Percentiles rank a stretch among this genome's conserved stretches.
These are phyloP conservation scores for Pisolithus microcarpus DNA, from an alignment of 768 basidiomycete species.

Conservation along the genomic window DNA sequence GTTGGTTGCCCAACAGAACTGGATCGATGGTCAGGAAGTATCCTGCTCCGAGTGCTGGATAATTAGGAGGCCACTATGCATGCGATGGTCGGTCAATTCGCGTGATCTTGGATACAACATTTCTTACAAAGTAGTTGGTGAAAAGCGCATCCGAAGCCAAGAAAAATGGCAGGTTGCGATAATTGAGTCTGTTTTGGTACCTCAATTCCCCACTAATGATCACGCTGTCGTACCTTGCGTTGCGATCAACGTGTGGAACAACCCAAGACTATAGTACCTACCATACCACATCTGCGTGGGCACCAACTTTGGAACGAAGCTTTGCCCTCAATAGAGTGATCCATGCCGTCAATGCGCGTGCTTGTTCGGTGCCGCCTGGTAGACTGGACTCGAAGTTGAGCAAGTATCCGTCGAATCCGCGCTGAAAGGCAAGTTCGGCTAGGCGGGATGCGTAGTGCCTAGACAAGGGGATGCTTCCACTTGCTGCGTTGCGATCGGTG, in stretches of 20 bases:
- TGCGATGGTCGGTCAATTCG: not conserved
- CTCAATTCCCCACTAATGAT: conserved; percentile 47
- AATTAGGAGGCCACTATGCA: conserved; percentile 50
- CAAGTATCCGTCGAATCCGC: conserved; percentile 80
- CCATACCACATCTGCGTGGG: conserved; percentile 68
- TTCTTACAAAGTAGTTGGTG: conserved; percentile 67
- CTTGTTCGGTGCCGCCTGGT: conserved; percentile 46
- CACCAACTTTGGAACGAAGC: conserved; percentile 51
- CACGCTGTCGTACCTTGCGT: conserved; percentile 65
- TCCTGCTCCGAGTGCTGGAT: conserved; percentile 43
- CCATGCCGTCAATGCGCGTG: conserved; percentile 60
- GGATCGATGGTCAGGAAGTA: conserved; percentile 51
- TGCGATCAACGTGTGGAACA: not conserved
- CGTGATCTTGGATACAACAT: not conserved
- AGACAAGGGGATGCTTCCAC: conserved; percentile 45
- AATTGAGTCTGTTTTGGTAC: conserved; percentile 76
- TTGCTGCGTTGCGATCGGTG: conserved; percentile 37
- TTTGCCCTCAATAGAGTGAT: conserved; percentile 55
- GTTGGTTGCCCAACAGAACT: conserved; percentile 21
- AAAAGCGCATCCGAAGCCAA: conserved; percentile 65
- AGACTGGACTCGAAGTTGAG: conserved; percentile 68
- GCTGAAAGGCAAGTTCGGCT: conserved; percentile 61
- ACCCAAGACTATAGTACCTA: conserved; percentile 20
- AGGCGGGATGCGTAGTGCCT: conserved; percentile 60
- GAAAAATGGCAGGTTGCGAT: conserved; percentile 69